Evolutionary conservation across 106 monocot species (phyloP).

Genomic region (Dioscorea zingiberensis): DNA sequence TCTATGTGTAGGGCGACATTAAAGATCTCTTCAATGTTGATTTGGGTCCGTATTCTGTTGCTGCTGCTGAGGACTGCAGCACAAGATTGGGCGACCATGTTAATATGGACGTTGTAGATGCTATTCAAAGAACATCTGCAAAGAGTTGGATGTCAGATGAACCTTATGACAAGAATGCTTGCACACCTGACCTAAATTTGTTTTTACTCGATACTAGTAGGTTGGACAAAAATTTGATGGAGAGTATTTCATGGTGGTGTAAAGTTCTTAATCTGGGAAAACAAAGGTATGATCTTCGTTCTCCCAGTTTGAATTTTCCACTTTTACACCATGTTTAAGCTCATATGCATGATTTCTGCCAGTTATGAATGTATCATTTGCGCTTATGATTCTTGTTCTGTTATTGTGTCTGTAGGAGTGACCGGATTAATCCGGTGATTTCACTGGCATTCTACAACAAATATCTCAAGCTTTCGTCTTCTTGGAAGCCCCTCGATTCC

Average conservation of each 20-base stretch:
- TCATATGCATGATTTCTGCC: neutral
- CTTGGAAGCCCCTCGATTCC: slow-evolving; percentile 40
- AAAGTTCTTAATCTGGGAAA: slow-evolving; percentile 41
- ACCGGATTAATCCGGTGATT: slow-evolving; percentile 28
- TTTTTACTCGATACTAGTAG: slow-evolving; percentile 49
- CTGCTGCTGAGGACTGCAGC: slow-evolving; percentile 54
- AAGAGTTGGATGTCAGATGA: slow-evolving; percentile 59
- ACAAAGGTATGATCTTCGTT: slow-evolving; percentile 30
- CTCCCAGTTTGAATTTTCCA: slow-evolving; percentile 3
- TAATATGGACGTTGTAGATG: slow-evolving; percentile 58
- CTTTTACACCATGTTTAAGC: neutral
- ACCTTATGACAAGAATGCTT: slow-evolving; percentile 57
- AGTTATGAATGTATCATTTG: neutral
- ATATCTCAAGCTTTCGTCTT: slow-evolving; percentile 45
- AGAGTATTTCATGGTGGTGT: slow-evolving; percentile 62
- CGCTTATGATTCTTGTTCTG: slow-evolving; percentile 1
- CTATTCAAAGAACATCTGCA: slow-evolving; percentile 65
- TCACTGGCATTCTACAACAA: slow-evolving; percentile 44
- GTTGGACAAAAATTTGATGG: slow-evolving; percentile 29
- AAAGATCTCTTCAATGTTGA: slow-evolving; percentile 63
- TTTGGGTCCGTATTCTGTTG: slow-evolving; percentile 46
- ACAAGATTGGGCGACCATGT: slow-evolving; percentile 49
- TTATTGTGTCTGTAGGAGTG: slow-evolving; percentile 24
- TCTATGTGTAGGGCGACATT: slow-evolving; percentile 44
- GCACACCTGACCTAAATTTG: slow-evolving; percentile 51